Evolutionary conservation across 768 basidiomycete genomes (phyloP), one percentile per base, ranked within the genome.

Genomic region (Tulasnella sp.): DNA sequence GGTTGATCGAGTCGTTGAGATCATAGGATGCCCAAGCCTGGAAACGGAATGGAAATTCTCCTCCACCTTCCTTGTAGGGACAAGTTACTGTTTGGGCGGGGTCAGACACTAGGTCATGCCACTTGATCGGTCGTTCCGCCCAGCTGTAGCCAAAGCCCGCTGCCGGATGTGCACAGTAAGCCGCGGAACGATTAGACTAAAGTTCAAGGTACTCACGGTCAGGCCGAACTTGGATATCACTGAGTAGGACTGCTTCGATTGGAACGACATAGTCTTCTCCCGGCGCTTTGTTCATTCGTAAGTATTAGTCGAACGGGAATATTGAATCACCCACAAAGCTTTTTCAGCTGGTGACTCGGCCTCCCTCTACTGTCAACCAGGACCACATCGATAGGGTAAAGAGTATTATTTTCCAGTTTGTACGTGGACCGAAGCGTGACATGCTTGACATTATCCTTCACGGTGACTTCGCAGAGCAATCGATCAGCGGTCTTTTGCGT

Each of bases 131-230:
- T 3, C 96, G 90, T 68, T 89, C 86, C 71, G 94, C 96, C 97
- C 97, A 99, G 83, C 91, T 92, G 86, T 98, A 98, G 27, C 96
- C 96, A 83, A 99, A 98, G 21, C 98, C 98, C 85, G 95, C 97
- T 98, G 82, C 1, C 42, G 10, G 14, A 71, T 79, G 74, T 44
- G 42, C 58, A 77, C 8, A 19, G 38, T 46, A 16, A 52, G 74
- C 81, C 3, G 80, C 56, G 7, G 38, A 16, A 71, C 10, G 18
- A 14, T 72, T 27, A 19, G 40, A 79, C 62, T 81, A 75, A 68
- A 44, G 14, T 27, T 0, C 14, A 52, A 68, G 21, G 27, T 14
- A 85, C 94, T 86, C 84, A 97, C 97, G 94, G 84, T 99, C 95
- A 56, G 98, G 98, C 83, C 98, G 92, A 34, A 99, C 86, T 81